A percentile compares a stretch with the other conserved stretches of the same genome.
Evolutionary conservation across 2,329 filamentous ascomycete genomes (phyloP).

Genomic region (Cladosporium sp.): DNA sequence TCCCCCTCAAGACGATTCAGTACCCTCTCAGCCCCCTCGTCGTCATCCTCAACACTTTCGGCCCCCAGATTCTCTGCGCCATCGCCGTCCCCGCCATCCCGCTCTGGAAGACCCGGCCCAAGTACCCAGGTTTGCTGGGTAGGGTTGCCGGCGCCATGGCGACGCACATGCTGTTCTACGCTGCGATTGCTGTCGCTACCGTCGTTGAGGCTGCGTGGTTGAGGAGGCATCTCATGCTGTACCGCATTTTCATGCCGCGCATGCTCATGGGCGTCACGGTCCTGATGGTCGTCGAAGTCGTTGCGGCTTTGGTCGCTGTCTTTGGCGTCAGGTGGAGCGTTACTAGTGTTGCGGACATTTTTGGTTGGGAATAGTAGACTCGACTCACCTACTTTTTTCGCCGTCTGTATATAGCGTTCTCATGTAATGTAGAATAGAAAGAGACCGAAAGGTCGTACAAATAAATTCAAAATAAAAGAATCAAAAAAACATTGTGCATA

Average conservation of each 20-base stretch:
- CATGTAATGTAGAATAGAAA: neutral
- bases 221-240: slow-evolving; percentile 91
- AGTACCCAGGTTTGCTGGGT: slow-evolving; percentile 60
- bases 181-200: slow-evolving; percentile 76
- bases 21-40: slow-evolving; percentile 89
- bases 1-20: slow-evolving; percentile 73
- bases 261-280: slow-evolving; percentile 78
- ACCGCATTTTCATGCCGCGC: slow-evolving; percentile 84
- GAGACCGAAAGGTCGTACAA: neutral
- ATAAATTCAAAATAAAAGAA: neutral
- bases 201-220: slow-evolving; percentile 88
- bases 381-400: neutral
- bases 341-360: slow-evolving; percentile 76
- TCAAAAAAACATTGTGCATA: neutral
- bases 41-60: slow-evolving; percentile 81
- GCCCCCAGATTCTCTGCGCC: slow-evolving; percentile 78
- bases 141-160: slow-evolving; percentile 66
- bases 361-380: slow-evolving; percentile 61
- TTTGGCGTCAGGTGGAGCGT: slow-evolving; percentile 72
- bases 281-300: slow-evolving; percentile 71
- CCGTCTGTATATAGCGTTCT: neutral
- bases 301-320: slow-evolving; percentile 67
- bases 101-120: slow-evolving; percentile 84
- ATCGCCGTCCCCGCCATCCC: slow-evolving; percentile 74
- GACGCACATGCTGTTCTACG: slow-evolving; percentile 77